Evolutionary conservation across 176 grass and related monocot genomes (phyloP), one percentile per base, ranked within the genome.

Genomic region (Panicum miliaceum): DNA sequence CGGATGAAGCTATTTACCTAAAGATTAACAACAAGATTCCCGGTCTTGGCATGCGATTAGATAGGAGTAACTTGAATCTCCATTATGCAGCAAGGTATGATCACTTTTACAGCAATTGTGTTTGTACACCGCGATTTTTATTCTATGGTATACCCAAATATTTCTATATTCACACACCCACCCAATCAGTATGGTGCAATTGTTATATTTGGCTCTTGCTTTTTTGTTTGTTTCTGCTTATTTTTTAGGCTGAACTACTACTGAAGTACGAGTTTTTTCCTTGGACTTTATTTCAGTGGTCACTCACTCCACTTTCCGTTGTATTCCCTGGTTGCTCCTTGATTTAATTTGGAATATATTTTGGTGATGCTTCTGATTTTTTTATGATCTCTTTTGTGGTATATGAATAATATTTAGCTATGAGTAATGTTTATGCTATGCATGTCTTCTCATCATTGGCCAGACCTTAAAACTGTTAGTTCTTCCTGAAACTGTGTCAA

Each of bases 11-110:
- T 58, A 94, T 97, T 47, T 97, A 97, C 71, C 82, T 97, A 35
- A 97, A 97, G 78, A 97, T 97, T 81, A 97, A 97, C 75, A 97
- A 94, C 84, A 97, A 97, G 81, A 82, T 97, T 80, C 95, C 95
- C 79, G 95, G 95, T 41, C 91, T 97, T 1, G 87, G 92, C 38
- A 97, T 97, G 95, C 90, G 84, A 80, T 60, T 97, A 51, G 95
- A 97, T 86, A 85, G 95, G 77, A 97, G 95, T 61, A 94, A 97
- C 64, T 88, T 97, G 79, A 97, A 97, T 90, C 92, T 97, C 64
- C 95, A 91, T 65, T 97, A 97, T 86, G 89, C 95, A 77, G 89
- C 95, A 81, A 97, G 90, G 94, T 97, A 86, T 74, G 75, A 71
- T 74, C 43, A 90, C 36, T 64, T 76, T 74, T 64, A 29, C 32